Evolutionary conservation across 768 basidiomycete species (phyloP), one percentile per base, ranked within the genome.

Genomic region (Mycena vulgaris): DNA sequence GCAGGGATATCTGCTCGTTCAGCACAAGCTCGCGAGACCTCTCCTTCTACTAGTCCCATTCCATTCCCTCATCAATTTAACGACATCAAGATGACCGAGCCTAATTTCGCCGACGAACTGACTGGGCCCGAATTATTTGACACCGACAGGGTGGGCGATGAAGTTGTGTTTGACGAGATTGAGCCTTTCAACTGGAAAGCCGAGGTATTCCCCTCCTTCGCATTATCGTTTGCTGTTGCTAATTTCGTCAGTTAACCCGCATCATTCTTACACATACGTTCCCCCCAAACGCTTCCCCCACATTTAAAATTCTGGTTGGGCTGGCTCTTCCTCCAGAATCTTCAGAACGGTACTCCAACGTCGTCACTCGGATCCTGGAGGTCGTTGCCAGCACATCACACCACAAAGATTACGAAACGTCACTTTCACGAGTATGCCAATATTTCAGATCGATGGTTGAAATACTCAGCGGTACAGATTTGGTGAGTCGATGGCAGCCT

Each of bases 221-320:
- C 33, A 55, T 51, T 17, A 28, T 68, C 7, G 40, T 42, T 53
- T 27, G 42, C 31, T 31, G 35, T 55, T 53, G 58, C 74, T 40
- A 74, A 21, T 21, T 61, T 14, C 27, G 16, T 48, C 70, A 94
- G 93, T 79, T 93, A 53, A 88, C 87, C 70, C 84, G 87, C 47
- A 83, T 91, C 31, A 77, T 93, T n/a, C 75, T 93, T 61, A 88
- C 87, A 0, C 93, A 94, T 77, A 81, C 82, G 3, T 77, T 81
- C 33, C 80, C 82, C 1, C 76, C 78, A 21, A 81, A 78, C 8
- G 75, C 76, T 5, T 78, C 82, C 25, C 78, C 83, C 19, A 90
- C 90, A 4, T 80, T 93, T 25, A 90, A 92, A 68, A 71, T 83
- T 23, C 83, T 93, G 28, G 78, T 91, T 58, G 80, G 83, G 35